Conservation (phyloP, 208 protist species). For the Trypanosomatidae sp. region DNA sequence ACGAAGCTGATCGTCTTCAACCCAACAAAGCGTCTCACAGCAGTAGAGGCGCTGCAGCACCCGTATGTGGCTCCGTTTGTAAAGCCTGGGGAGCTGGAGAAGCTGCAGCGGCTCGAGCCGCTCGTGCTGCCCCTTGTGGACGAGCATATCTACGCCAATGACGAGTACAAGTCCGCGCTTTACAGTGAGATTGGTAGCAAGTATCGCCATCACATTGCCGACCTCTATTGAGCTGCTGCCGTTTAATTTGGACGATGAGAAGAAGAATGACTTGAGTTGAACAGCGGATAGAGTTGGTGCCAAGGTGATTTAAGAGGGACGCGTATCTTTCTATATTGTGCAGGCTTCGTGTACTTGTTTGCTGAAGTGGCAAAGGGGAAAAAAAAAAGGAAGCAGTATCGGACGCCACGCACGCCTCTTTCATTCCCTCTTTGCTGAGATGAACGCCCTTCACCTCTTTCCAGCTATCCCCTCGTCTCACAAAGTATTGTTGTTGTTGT, state of each 20-base stretch:
- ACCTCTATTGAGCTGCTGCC: constrained; percentile 9
- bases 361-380: too few species aligned
- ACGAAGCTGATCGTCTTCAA: constrained; percentile 88
- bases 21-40: constrained; percentile 79
- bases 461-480: too few species aligned
- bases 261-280: too few species aligned
- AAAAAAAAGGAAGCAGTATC: too few species aligned
- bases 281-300: too few species aligned
- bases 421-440: too few species aligned
- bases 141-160: constrained; percentile 49
- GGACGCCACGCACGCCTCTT: too few species aligned
- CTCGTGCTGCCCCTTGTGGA: constrained; percentile 69
- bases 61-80: constrained; percentile 84
- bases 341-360: too few species aligned
- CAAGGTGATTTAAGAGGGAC: too few species aligned
- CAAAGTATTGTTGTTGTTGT: too few species aligned
- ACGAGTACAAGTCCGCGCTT: constrained; percentile 69
- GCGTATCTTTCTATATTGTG: too few species aligned
- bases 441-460: too few species aligned
- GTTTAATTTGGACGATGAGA: background rate
- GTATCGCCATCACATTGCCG: constrained; percentile 32
- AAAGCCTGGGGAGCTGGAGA: constrained; percentile 43
- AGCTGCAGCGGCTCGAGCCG: constrained; percentile 33
- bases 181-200: constrained; percentile 55
- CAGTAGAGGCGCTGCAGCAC: constrained; percentile 84